Base-by-base conservation (phyloP, 2,329 filamentous ascomycete species). In the Colletotrichum eleusines region DNA sequence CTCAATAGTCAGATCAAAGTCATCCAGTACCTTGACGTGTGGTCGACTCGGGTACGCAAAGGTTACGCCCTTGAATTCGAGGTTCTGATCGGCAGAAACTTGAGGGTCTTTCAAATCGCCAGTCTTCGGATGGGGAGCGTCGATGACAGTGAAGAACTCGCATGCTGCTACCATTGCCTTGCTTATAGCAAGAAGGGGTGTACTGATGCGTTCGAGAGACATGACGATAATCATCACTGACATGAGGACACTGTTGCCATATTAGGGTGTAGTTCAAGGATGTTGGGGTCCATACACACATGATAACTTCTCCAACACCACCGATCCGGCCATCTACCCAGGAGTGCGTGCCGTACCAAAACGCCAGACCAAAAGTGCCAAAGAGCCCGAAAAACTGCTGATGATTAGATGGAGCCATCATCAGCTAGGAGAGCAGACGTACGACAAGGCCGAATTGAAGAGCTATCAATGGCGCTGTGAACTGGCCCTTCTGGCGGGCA, bases 41-140 rank as follows among this genome's bases (percentile, higher is more conserved):
- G 89, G 88, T 16, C 91, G 84, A 59, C 83, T 89, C 0, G 92
- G 92, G 75, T 95, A 95, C 2, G 91, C 88, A 75, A 95, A 94
- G n/a, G 85, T 87, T 14, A 95, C 87, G 51, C 89, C 83, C 14
- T 88, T 81, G 50, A 95, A 88, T 6, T 86, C 80, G 55, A 84
- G 82, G 59, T 84, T 80, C 3, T 83, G 74, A 5, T 75, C 78
- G 8, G 82, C 78, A 8, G 80, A 78, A 1, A 83, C 79, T 2
- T 83, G 79, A 2, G 81, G 79, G 2, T 77, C 78, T 61, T 76
- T 80, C 35, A 83, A 72, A 9, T 78, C 76, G 2, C 82, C 81
- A 31, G 77, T 78, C 1, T 74, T 71, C 1, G 81, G 82, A 20
- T 76, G 75, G 0, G 84, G 84, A 1, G 85, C 84, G 66, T 87